phyloP scores from a whole-genome alignment of 2,329 filamentous ascomycete genomes.

The Colletotrichum melonis region DNA sequence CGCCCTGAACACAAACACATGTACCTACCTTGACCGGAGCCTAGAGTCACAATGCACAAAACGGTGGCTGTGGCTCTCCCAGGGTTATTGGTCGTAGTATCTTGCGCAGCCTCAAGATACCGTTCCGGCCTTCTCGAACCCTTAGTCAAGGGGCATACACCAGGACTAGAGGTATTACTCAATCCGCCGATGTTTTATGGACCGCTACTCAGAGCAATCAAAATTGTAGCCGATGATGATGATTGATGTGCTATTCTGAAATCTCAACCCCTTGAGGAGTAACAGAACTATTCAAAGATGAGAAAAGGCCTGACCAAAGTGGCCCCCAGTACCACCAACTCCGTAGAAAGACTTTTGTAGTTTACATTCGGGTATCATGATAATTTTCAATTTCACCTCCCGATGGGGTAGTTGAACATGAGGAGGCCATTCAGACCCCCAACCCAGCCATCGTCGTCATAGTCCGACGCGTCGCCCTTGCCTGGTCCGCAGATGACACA shows the following conservation, averaged over 20 bases:
- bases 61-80: no score
- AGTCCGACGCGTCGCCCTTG: slow-evolving; percentile 58
- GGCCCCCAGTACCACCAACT: slow-evolving; percentile 18
- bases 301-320: not conserved
- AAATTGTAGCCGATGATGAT: not conserved
- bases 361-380: slow-evolving; percentile 32
- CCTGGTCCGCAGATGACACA: slow-evolving; percentile 80
- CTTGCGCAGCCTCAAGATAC: no score
- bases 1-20: no score
- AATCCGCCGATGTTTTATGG: no score
- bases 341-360: slow-evolving; percentile 30
- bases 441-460: slow-evolving; percentile 92
- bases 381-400: slow-evolving; percentile 47
- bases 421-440: slow-evolving; percentile 91
- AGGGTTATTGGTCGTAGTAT: no score
- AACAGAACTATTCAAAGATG: not conserved
- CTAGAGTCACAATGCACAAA: no score
- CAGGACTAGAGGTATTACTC: no score
- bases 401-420: slow-evolving; percentile 98
- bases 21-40: no score
- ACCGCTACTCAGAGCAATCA: no score
- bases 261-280: not conserved
- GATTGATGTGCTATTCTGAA: not conserved
- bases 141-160: no score
- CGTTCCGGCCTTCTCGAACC: no score